Percentiles rank a stretch among this genome's conserved stretches.
phyloP scores from a whole-genome alignment of 495 filamentous ascomycete species.

The Chaetomidium leptoderma region DNA sequence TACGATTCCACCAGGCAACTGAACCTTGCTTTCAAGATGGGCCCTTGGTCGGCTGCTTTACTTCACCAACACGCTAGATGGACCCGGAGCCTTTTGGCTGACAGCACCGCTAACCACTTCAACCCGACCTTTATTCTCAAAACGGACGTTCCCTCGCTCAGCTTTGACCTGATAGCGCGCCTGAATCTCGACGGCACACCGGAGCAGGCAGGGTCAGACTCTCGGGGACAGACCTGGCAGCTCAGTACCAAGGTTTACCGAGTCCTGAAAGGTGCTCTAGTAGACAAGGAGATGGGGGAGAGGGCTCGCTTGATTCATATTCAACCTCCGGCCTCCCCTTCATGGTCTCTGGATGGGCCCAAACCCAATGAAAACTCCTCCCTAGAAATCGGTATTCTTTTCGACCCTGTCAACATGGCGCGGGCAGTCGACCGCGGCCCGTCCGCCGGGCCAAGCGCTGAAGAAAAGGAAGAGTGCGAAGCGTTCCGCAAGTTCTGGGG shows the following conservation, averaged over 20 bases:
- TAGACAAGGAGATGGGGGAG: conserved; percentile 49
- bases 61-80: conserved; percentile 65
- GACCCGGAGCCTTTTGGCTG: conserved; percentile 67
- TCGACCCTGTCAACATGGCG: conserved; percentile 64
- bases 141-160: conserved; percentile 59
- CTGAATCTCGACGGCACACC: conserved; percentile 22
- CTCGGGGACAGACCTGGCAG: conserved; percentile 30
- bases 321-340: conserved; percentile 31
- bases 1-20: conserved; percentile 67
- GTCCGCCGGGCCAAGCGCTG: conserved; percentile 49
- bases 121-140: conserved; percentile 75
- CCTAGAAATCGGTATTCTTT: conserved; percentile 62
- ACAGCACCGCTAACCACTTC: conserved; percentile 74
- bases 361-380: conserved; percentile 21
- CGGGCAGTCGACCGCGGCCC: conserved; percentile 84
- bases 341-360: conserved; percentile 41
- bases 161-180: conserved; percentile 60
- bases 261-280: conserved; percentile 60
- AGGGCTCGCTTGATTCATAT: conserved; percentile 64
- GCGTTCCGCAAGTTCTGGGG: conserved; percentile 74
- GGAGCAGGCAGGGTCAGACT: conserved; percentile 25
- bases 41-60: conserved; percentile 70
- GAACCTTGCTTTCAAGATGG: conserved; percentile 92
- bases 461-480: conserved; percentile 65
- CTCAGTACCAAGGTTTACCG: conserved; percentile 53